Evolutionary conservation across 371 early-diverging fungal genomes (phyloP).

Genomic region (Smittium mucronatum): DNA sequence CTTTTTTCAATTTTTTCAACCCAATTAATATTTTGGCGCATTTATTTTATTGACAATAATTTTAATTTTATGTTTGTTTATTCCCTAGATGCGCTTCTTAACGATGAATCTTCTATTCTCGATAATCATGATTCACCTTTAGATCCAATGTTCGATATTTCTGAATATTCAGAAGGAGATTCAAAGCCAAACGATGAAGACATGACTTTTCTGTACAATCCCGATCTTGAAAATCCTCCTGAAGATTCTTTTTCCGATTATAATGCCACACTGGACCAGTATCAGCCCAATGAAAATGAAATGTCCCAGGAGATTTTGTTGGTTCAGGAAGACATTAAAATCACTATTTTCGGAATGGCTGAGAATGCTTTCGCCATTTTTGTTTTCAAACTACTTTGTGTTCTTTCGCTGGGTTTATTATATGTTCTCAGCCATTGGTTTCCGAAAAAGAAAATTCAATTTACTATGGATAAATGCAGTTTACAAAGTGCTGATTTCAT

Average conservation of each 20-base stretch:
- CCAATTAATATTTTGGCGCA: no score
- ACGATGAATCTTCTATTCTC: neutral
- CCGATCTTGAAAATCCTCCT: neutral
- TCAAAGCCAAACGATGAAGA: neutral
- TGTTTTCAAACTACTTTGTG: constrained; percentile 45
- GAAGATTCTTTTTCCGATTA: neutral
- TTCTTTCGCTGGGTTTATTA: constrained; percentile 54
- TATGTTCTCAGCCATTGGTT: constrained; percentile 76
- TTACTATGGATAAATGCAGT: constrained; percentile 42
- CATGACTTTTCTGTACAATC: neutral
- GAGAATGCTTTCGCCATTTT: constrained; percentile 32
- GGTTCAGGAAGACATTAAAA: constrained; percentile 31
- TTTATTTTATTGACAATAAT: no score
- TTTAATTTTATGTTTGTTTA: no score
- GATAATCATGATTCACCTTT: neutral
- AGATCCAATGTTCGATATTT: neutral
- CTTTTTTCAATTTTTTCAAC: no score
- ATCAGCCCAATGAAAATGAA: constrained; percentile 24
- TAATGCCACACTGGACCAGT: constrained; percentile 3
- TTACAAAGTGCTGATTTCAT: constrained; percentile 56
- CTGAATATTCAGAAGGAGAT: neutral
- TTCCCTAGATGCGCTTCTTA: no score
- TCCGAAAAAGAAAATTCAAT: constrained; percentile 52
- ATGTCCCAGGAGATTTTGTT: constrained; percentile 24
- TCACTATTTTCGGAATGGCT: constrained; percentile 52